Conservation (phyloP, 257 asterid species). For the Orobanche coerulescens region DNA sequence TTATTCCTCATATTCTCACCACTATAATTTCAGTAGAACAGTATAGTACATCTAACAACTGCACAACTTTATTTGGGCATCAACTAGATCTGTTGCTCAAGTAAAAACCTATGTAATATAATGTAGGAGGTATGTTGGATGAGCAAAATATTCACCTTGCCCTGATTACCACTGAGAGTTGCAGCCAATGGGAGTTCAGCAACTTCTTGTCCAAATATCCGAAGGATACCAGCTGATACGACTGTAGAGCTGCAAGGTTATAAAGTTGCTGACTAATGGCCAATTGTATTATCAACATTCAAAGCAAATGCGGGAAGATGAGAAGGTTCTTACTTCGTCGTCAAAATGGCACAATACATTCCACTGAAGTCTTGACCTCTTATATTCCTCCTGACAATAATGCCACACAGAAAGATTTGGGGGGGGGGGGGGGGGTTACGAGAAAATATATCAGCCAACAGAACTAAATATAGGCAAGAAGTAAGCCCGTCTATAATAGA, state of each 20-base stretch:
- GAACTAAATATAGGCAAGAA: constrained; percentile 13
- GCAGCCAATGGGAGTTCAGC: constrained; percentile 99
- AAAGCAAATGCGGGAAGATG: background rate
- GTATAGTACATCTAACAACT: background rate
- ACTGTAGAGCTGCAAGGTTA: constrained; percentile 73
- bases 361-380: constrained; percentile 96
- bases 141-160: constrained; percentile 51
- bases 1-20: background rate
- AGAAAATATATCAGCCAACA: constrained; percentile 8
- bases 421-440: no score
- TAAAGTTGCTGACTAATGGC: constrained; percentile 8
- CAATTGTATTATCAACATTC: constrained; percentile 16
- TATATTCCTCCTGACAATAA: constrained; percentile 71
- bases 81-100: background rate
- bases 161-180: constrained; percentile 62
- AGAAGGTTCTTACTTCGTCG: constrained; percentile 55
- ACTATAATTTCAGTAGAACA: background rate
- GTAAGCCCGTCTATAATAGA: background rate
- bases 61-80: background rate
- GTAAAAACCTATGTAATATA: background rate
- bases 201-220: constrained; percentile 81
- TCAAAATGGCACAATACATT: constrained; percentile 87
- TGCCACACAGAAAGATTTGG: constrained; percentile 15
- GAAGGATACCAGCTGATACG: constrained; percentile 85
- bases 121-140: background rate